These are phyloP conservation scores for Podila epicladia DNA, from an alignment of 192 early-diverging fungal genomes.

Conservation along the genomic window DNA sequence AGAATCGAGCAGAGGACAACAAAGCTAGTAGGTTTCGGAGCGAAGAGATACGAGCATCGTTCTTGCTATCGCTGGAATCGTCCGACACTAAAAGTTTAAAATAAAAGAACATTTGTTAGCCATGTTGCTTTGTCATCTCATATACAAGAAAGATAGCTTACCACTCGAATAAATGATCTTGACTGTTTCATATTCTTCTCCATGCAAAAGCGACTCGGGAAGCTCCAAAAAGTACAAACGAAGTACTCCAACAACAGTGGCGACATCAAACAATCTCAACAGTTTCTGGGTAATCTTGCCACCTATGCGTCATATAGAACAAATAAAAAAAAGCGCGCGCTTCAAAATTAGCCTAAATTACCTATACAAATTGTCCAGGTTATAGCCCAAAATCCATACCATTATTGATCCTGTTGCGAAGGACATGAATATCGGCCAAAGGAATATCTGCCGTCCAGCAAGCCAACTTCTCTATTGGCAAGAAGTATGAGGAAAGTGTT, in stretches of 20 bases:
- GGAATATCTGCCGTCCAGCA: conserved; percentile 72
- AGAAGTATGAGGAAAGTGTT: not conserved
- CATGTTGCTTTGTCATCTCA: not conserved
- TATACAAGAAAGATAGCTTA: conserved; percentile 20
- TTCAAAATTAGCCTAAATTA: not conserved
- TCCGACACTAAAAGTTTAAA: conserved; percentile 27
- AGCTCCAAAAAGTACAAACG: conserved; percentile 79
- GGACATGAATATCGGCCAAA: conserved; percentile 67
- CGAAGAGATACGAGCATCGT: conserved; percentile 52
- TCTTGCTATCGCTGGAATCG: conserved; percentile 32
- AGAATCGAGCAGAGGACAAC: conserved; percentile 55
- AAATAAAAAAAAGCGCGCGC: not conserved
- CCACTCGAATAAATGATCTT: conserved; percentile 70
- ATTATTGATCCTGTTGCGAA: conserved; percentile 72
- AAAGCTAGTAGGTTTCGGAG: conserved; percentile 58
- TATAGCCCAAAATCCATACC: conserved; percentile 13
- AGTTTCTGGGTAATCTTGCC: conserved; percentile 62
- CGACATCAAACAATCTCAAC: conserved; percentile 64
- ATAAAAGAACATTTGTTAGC: not conserved
- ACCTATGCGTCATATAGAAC: conserved; percentile 24
- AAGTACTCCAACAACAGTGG: conserved; percentile 66
- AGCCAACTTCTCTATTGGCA: conserved; percentile 55
- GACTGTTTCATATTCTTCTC: conserved; percentile 75
- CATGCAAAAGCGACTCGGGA: conserved; percentile 71
- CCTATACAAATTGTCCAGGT: not conserved